Conservation (phyloP, 768 basidiomycete species). For the Pulveroboletus ravenelii region DNA sequence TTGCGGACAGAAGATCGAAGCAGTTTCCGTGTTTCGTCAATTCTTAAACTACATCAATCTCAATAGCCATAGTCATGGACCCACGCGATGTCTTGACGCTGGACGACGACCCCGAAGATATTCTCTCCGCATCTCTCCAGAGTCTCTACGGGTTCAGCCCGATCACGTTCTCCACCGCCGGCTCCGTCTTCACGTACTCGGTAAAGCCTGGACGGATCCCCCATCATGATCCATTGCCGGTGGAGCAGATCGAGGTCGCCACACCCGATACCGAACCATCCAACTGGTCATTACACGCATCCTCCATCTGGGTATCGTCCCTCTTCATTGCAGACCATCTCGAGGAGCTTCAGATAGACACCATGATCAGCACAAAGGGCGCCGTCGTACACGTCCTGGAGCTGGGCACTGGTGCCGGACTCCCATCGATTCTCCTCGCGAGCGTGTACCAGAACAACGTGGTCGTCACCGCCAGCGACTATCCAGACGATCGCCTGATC, state of each 20-base stretch:
- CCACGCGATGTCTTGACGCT: not conserved
- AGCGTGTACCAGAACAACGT: constrained; percentile 37
- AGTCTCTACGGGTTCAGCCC: constrained; percentile 59
- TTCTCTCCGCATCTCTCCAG: constrained; percentile 61
- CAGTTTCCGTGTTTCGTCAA: not conserved
- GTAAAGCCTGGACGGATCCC: constrained; percentile 16
- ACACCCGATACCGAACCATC: constrained; percentile 62
- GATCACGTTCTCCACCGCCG: constrained; percentile 54
- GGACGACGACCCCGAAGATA: constrained; percentile 52
- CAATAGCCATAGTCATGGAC: not conserved
- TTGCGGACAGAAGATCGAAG: not conserved
- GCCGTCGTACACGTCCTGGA: constrained; percentile 49
- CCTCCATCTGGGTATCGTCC: constrained; percentile 71
- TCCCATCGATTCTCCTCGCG: constrained; percentile 67
- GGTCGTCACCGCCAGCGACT: constrained; percentile 58
- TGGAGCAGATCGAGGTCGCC: constrained; percentile 37
- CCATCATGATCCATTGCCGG: constrained; percentile 1
- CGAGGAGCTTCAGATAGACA: constrained; percentile 39
- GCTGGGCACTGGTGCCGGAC: constrained; percentile 69
- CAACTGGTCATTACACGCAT: constrained; percentile 76
- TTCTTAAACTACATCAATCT: not conserved
- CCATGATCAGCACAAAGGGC: constrained; percentile 12
- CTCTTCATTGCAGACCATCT: constrained; percentile 65
- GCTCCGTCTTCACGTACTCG: constrained; percentile 48
- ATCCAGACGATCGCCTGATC: constrained; percentile 63